Conservation (phyloP, 2,329 filamentous ascomycete genomes). For the Aspergillus fischeri region DNA sequence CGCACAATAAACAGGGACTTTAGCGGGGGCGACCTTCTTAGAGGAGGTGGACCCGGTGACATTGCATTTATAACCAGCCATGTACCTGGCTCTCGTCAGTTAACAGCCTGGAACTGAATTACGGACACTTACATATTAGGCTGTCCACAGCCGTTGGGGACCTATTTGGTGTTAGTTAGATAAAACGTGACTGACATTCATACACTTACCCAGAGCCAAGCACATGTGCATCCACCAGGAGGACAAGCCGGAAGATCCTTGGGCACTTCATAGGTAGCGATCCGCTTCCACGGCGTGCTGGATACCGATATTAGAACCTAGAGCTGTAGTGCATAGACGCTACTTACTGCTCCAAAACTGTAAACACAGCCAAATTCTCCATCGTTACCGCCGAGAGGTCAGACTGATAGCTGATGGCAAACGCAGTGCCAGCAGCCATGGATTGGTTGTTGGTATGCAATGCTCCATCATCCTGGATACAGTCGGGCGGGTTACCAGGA, state of each 20-base stretch:
- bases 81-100: conserved; percentile 28
- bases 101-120: background rate
- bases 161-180: conserved; percentile 1
- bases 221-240: conserved; percentile 37
- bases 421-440: conserved; percentile 46
- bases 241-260: conserved; percentile 34
- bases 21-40: conserved; percentile 39
- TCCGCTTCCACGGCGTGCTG: conserved; percentile 38
- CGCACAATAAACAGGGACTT: conserved; percentile 42
- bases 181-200: too few species aligned
- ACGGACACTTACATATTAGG: conserved; percentile 31
- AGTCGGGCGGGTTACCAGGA: conserved; percentile 30
- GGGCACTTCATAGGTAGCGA: conserved; percentile 36
- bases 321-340: background rate
- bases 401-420: conserved; percentile 49
- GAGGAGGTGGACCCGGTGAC: conserved; percentile 44
- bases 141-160: conserved; percentile 36
- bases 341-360: conserved; percentile 42
- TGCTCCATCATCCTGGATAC: conserved; percentile 41
- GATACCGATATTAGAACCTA: conserved; percentile 1
- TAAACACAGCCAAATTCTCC: conserved; percentile 52
- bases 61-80: conserved; percentile 49
- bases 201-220: conserved; percentile 38
- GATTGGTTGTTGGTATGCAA: conserved; percentile 46
- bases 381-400: conserved; percentile 47